Base-by-base conservation (phyloP, 345 rosid species). In the Bretschneidera sinensis region DNA sequence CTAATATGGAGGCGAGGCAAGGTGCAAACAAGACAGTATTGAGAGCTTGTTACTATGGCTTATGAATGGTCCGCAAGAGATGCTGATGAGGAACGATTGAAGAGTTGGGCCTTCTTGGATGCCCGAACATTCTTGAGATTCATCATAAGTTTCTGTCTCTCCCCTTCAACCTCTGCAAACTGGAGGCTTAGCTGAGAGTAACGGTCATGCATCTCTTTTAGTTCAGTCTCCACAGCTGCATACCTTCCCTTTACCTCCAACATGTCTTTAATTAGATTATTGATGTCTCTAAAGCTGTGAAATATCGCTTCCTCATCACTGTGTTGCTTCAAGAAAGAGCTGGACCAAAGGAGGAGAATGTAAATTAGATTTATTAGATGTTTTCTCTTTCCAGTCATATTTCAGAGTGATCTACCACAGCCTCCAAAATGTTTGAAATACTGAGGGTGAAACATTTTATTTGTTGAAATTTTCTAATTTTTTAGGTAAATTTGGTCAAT, bases 151-250 rank as follows among this genome's bases (percentile, higher is more conserved):
- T 94, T 94, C 72, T 94, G 99, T 59, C 97, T 86, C 69, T 94
- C 99, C 11, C 99, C 99, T 78, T 94, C 97, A 55, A 90, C 92
- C 83, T 94, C 99, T 6, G 99, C 97, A 73, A 94, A 90, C 51
- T 88, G 90, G 64, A 94, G 97, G 75, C 99, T 94, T 57, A 94
- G 74, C 77, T 88, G 86, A 62, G 97, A 94, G 77, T 90, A 90
- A 39, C 97, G 88, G 33, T 85, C 87, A 19, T 90, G 99, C 96
- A 94, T 94, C 59, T 94, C 99, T 72, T 71, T 84, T 20, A 94
- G 90, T 73, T 94, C 96, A 16, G 80, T 78, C 78, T 90, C 95
- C 9, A 90, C 79, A 4, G 81, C 54, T 16, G 77, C 61, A 53
- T 86, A 80, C 79, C 85, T 85, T 17, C 79, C 95, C 81, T 88